phyloP scores from a whole-genome alignment of 2,329 filamentous ascomycete species.

The Alternaria conjuncta region DNA sequence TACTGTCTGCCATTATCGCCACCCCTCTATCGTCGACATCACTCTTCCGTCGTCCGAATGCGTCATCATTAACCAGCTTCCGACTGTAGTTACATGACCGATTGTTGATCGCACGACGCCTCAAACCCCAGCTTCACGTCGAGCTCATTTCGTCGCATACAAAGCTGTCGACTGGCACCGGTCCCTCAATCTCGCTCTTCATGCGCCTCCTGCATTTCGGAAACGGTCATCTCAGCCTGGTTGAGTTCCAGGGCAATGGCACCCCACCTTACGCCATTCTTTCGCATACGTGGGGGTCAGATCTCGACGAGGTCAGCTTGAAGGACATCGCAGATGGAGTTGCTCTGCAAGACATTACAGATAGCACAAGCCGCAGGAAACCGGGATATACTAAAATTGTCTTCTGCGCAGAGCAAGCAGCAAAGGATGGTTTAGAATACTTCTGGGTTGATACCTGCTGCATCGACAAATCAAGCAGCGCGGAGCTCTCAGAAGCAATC shows the following conservation, averaged over 20 bases:
- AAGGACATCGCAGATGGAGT: not conserved
- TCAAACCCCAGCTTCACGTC: accelerated
- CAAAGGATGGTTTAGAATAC: accelerated
- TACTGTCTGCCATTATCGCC: not conserved
- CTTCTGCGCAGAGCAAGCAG: not conserved
- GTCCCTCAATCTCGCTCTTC: not conserved
- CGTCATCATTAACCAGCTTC: not conserved
- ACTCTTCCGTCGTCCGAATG: accelerated
- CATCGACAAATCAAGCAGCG: not conserved
- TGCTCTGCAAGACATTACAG: not conserved
- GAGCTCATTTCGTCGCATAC: not conserved
- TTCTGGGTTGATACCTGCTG: not conserved
- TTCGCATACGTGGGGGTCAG: not conserved
- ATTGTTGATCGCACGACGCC: not conserved
- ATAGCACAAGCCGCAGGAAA: not conserved
- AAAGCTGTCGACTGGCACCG: not conserved
- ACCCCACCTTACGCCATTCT: not conserved
- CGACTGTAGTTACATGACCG: not conserved
- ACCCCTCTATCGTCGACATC: not conserved
- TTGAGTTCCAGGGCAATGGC: not conserved
- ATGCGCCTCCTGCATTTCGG: not conserved
- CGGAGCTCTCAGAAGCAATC: not conserved
- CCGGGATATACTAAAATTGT: accelerated
- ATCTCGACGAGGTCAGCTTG: not conserved
- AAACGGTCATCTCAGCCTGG: not conserved